phyloP scores from a whole-genome alignment of 2,329 filamentous ascomycete genomes.

The Cyclaneusma minus region DNA sequence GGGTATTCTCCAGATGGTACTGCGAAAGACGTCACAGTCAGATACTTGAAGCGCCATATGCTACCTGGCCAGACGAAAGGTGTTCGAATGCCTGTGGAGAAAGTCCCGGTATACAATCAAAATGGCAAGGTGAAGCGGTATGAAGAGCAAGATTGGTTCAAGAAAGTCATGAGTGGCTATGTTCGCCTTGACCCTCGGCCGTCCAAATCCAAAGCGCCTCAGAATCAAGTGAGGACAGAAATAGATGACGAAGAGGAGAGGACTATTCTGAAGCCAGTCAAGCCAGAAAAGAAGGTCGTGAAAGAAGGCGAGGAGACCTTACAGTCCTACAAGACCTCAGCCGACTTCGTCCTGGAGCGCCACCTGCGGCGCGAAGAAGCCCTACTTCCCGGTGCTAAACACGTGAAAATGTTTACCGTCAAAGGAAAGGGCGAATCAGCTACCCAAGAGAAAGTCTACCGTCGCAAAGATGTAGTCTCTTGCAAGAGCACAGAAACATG shows the following conservation, averaged over 20 bases:
- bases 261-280: slow-evolving; percentile 58
- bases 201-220: slow-evolving; percentile 26
- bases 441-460: slow-evolving; percentile 68
- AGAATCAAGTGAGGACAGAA: too few species aligned
- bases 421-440: slow-evolving; percentile 62
- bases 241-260: slow-evolving; percentile 68
- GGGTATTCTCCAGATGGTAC: slow-evolving; percentile 73
- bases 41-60: slow-evolving; percentile 70
- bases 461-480: slow-evolving; percentile 60
- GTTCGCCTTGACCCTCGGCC: slow-evolving; percentile 32
- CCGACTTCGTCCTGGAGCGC: slow-evolving; percentile 71
- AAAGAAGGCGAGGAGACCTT: slow-evolving; percentile 68
- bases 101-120: slow-evolving; percentile 63
- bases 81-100: slow-evolving; percentile 61
- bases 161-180: slow-evolving; percentile 62
- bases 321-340: slow-evolving; percentile 74
- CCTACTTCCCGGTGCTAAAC: slow-evolving; percentile 48
- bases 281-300: slow-evolving; percentile 56
- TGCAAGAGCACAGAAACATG: slow-evolving; percentile 92
- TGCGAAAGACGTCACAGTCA: slow-evolving; percentile 85
- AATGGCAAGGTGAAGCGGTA: slow-evolving; percentile 64
- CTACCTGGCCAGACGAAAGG: slow-evolving; percentile 87
- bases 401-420: slow-evolving; percentile 60
- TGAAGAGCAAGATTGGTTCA: slow-evolving; percentile 81
- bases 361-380: slow-evolving; percentile 90